phyloP scores from a whole-genome alignment of 148 eudicot species.

The Fallopia convolvulus region DNA sequence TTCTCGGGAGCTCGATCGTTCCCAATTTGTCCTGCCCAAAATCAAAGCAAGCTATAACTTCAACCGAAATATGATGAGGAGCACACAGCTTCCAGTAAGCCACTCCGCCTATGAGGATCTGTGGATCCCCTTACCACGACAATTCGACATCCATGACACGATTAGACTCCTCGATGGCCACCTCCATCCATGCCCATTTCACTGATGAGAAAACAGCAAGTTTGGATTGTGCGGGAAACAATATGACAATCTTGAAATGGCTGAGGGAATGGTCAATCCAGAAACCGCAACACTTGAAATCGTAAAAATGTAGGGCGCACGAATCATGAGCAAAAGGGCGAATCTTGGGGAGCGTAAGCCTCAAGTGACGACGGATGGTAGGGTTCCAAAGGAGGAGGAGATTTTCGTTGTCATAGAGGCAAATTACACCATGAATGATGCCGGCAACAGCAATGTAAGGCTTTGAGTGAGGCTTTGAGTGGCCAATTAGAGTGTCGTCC shows the following conservation, averaged over 20 bases:
- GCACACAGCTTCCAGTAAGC: neutral
- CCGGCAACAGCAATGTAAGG: neutral
- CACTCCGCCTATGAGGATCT: neutral
- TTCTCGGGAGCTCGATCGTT: neutral
- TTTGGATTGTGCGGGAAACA: neutral
- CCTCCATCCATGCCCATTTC: neutral
- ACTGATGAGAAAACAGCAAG: neutral
- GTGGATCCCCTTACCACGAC: neutral
- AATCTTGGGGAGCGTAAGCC: neutral
- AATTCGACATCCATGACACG: neutral
- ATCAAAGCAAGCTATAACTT: neutral
- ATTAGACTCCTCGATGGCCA: neutral
- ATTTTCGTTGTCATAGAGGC: neutral
- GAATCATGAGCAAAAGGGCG: neutral
- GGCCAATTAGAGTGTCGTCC: too few species aligned
- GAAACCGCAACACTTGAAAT: neutral
- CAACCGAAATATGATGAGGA: neutral
- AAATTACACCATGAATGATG: neutral
- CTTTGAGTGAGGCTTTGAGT: neutral
- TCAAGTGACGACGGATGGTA: neutral
- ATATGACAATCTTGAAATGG: neutral
- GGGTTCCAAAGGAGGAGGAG: neutral
- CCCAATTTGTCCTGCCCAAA: neutral
- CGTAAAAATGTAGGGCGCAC: too few species aligned
- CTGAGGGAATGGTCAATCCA: neutral